A percentile compares a stretch with the other conserved stretches of the same genome.
phyloP scores from a whole-genome alignment of 345 rosid species.

The Orychophragmus violaceus region DNA sequence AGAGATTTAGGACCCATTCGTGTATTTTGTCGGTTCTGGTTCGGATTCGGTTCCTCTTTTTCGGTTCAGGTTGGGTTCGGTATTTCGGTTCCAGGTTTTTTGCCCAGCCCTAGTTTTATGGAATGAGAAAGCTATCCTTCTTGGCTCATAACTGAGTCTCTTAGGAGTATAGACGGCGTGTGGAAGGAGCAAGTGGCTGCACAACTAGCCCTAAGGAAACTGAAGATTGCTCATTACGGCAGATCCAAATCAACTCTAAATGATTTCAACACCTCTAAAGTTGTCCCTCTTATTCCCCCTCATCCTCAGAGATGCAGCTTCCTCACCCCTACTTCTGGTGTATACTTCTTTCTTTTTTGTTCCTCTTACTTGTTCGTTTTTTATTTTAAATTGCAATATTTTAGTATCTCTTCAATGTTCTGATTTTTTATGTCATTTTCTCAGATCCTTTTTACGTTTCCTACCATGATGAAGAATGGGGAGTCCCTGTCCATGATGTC shows the following conservation, averaged over 20 bases:
- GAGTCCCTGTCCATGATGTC: slow-evolving; percentile 70
- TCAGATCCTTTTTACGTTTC: slow-evolving; percentile 65
- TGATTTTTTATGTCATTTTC: neutral
- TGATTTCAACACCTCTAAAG: slow-evolving; percentile 23
- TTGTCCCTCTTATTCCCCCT: slow-evolving; percentile 23
- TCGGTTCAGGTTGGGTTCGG: too few relatives aligned
- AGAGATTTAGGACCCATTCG: too few relatives aligned
- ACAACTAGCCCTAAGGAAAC: slow-evolving; percentile 40
- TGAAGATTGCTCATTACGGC: slow-evolving; percentile 64
- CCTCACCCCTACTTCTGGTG: slow-evolving; percentile 66
- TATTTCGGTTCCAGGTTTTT: too few relatives aligned
- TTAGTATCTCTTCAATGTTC: neutral
- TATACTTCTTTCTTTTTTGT: neutral
- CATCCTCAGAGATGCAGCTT: slow-evolving; percentile 51
- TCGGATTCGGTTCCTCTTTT: too few relatives aligned
- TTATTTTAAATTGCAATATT: neutral
- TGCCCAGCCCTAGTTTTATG: too few relatives aligned
- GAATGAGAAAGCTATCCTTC: slow-evolving; percentile 27
- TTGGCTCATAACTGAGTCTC: slow-evolving; percentile 32
- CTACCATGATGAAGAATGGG: slow-evolving; percentile 87
- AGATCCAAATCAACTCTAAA: slow-evolving; percentile 41
- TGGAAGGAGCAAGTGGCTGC: slow-evolving; percentile 56
- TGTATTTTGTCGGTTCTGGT: too few relatives aligned
- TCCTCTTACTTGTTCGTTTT: neutral
- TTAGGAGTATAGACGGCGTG: slow-evolving; percentile 68